These are phyloP conservation scores for Chaetomium sp. DNA, from an alignment of 2,329 filamentous ascomycete genomes.

Conservation along the genomic window DNA sequence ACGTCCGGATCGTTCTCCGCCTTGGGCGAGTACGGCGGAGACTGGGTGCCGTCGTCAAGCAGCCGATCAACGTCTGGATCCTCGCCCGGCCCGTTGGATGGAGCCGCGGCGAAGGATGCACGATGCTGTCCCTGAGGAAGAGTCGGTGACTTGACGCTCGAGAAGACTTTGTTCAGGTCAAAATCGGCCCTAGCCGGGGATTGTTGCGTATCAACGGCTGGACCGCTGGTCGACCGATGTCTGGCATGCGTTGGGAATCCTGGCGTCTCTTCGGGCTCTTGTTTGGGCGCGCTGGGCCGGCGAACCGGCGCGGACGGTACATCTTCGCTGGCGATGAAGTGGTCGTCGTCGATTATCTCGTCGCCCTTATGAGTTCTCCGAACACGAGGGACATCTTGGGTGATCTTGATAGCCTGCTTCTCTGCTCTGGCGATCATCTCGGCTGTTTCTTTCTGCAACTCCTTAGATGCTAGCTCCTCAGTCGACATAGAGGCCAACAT, in stretches of 20 bases:
- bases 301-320: conserved; percentile 43
- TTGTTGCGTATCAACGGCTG: conserved; percentile 52
- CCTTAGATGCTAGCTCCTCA: conserved; percentile 89
- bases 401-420: conserved; percentile 81
- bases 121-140: conserved; percentile 48
- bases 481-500: conserved; percentile 84
- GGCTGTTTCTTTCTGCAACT: conserved; percentile 76
- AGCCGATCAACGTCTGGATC: conserved; percentile 91
- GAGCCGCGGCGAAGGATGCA: conserved; percentile 49
- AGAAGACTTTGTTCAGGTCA: conserved; percentile 84
- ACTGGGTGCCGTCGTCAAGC: conserved; percentile 78
- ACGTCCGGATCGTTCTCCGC: conserved; percentile 69
- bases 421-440: conserved; percentile 77
- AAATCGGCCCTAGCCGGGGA: conserved; percentile 65
- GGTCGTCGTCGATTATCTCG: conserved; percentile 80
- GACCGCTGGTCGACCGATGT: conserved; percentile 35
- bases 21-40: conserved; percentile 77
- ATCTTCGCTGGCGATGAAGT: conserved; percentile 45
- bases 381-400: conserved; percentile 74
- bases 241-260: conserved; percentile 34
- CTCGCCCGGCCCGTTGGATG: conserved; percentile 62
- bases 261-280: conserved; percentile 30
- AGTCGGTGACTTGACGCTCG: conserved; percentile 75
- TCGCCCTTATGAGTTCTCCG: conserved; percentile 94
- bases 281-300: conserved; percentile 39